These are phyloP conservation scores for Pezicula radicicola DNA, from an alignment of 2,329 filamentous ascomycete species.

Conservation along the genomic window DNA sequence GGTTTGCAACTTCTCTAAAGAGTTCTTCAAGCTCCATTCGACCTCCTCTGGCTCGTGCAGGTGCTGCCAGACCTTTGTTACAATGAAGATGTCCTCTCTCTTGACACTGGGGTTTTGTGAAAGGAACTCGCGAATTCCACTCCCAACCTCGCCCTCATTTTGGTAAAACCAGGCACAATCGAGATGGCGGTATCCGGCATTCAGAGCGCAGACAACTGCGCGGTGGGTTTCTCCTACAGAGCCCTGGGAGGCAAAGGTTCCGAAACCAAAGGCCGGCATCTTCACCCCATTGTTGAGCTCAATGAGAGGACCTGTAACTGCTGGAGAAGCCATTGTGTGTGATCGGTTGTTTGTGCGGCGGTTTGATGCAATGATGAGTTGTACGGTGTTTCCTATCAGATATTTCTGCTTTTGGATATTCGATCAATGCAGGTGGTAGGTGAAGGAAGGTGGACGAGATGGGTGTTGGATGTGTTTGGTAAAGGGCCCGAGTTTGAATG, in stretches of 20 bases:
- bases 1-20: slow-evolving; percentile 67
- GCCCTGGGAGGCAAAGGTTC: slow-evolving; percentile 30
- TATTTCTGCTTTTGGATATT: neutral
- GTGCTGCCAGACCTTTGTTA: slow-evolving; percentile 83
- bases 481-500: no score
- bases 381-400: neutral
- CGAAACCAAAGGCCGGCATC: slow-evolving; percentile 42
- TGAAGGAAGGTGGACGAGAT: no score
- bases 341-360: slow-evolving; percentile 1
- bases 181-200: slow-evolving; percentile 63
- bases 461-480: no score
- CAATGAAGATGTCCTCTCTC: slow-evolving; percentile 78
- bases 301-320: slow-evolving; percentile 26
- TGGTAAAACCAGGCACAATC: slow-evolving; percentile 76
- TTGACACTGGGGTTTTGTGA: slow-evolving; percentile 55
- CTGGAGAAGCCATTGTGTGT: slow-evolving; percentile 20
- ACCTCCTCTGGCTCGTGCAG: slow-evolving; percentile 63
- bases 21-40: slow-evolving; percentile 69
- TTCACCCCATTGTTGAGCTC: slow-evolving; percentile 33
- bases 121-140: slow-evolving; percentile 72
- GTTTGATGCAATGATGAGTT: neutral
- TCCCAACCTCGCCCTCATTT: slow-evolving; percentile 80
- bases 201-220: slow-evolving; percentile 57
- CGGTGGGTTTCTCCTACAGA: slow-evolving; percentile 42
- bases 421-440: neutral